Conservation (phyloP, 1,139 yeast genomes). For the Wickerhamiella pararugosa region DNA sequence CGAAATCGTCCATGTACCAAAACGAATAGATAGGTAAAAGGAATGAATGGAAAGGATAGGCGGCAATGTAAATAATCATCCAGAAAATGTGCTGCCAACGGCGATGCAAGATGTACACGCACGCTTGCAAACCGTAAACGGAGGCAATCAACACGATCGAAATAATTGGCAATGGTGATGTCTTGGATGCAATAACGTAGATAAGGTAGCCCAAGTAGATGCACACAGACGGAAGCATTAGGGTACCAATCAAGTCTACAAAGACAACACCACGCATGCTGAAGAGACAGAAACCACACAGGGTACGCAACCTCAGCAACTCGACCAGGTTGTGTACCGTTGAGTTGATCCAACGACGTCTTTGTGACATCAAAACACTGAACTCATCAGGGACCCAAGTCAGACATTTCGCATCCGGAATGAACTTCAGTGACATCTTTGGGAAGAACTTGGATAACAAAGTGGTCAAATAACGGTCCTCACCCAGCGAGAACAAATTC, state of each 20-base stretch:
- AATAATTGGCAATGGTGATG: constrained; percentile 24
- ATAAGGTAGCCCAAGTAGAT: constrained; percentile 24
- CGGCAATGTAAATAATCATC: constrained; percentile 26
- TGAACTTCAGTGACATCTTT: constrained; percentile 21
- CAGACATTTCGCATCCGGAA: constrained; percentile 23
- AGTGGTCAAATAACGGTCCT: constrained; percentile 30
- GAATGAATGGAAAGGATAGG: constrained; percentile 27
- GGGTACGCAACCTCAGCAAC: constrained; percentile 21
- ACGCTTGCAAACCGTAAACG: constrained; percentile 26
- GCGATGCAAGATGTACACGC: constrained; percentile 23
- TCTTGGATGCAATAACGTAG: constrained; percentile 21
- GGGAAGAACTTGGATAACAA: constrained; percentile 25
- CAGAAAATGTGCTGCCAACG: constrained; percentile 29
- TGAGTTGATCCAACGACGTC: constrained; percentile 29
- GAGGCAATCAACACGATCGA: constrained; percentile 24
- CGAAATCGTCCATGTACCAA: constrained; percentile 28
- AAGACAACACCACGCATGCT: constrained; percentile 26
- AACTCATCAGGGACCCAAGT: constrained; percentile 26
- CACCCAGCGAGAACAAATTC: constrained; percentile 30
- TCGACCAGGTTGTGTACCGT: constrained; percentile 27
- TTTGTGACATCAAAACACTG: constrained; percentile 23
- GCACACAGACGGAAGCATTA: constrained; percentile 25
- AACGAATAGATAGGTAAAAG: constrained; percentile 26
- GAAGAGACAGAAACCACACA: constrained; percentile 26
- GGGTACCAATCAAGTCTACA: constrained; percentile 25